These are phyloP conservation scores for Achlya hypogyna DNA, from an alignment of 352 stramenopile species.

Conservation along the genomic window DNA sequence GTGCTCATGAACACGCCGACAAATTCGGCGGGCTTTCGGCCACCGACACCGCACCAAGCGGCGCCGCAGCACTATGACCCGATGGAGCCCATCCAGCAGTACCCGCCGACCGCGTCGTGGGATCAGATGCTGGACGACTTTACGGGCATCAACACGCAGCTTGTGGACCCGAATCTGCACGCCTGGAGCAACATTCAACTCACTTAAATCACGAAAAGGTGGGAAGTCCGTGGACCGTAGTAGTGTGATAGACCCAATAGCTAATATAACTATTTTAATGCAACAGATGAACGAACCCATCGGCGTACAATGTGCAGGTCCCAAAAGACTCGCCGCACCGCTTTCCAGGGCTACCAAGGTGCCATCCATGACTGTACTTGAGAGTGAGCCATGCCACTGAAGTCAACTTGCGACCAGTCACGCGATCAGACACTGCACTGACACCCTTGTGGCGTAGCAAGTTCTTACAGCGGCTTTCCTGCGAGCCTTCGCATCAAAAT, in stretches of 20 bases:
- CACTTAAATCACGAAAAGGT: slow-evolving; percentile 26
- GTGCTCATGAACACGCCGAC: slow-evolving; percentile 17
- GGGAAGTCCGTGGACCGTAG: background rate
- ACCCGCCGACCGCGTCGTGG: slow-evolving; percentile 30
- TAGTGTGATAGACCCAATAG: background rate
- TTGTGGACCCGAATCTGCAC: slow-evolving; percentile 46
- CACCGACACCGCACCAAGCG: background rate
- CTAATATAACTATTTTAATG: slow-evolving; percentile 17
- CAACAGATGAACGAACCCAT: background rate
- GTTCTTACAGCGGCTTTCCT: too few species aligned
- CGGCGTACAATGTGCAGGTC: too few species aligned
- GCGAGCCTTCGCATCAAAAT: too few species aligned
- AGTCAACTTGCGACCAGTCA: too few species aligned
- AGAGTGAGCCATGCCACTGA: too few species aligned
- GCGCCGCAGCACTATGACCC: background rate
- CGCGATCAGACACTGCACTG: too few species aligned
- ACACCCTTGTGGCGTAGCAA: too few species aligned
- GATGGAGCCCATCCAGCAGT: slow-evolving; percentile 15
- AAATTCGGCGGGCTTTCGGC: slow-evolving; percentile 18
- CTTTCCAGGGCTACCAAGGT: too few species aligned
- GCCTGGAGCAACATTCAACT: slow-evolving; percentile 68
- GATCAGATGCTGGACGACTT: slow-evolving; percentile 73
- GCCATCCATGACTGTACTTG: too few species aligned
- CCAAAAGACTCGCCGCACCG: too few species aligned
- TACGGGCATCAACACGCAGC: slow-evolving; percentile 31